Percentiles rank a stretch among this genome's conserved stretches.
These are phyloP conservation scores for Backusella psychrophila DNA, from an alignment of 192 early-diverging fungal species.

Conservation along the genomic window DNA sequence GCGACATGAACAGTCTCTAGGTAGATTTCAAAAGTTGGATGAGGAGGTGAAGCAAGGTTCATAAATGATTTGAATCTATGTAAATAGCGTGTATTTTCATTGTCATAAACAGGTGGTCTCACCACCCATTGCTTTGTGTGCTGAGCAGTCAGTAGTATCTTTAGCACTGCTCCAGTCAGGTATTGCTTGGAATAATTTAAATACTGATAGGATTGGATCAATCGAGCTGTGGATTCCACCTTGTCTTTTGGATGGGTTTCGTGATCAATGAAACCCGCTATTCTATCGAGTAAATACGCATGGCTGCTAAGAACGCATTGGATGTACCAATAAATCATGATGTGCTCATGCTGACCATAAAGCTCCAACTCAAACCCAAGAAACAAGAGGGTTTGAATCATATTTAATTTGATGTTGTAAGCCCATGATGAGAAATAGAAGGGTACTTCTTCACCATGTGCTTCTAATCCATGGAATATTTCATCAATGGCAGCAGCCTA, in stretches of 20 bases:
- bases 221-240: background rate
- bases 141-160: constrained; percentile 34
- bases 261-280: background rate
- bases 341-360: constrained; percentile 60
- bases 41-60: constrained; percentile 20
- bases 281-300: background rate
- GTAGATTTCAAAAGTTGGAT: background rate
- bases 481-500: constrained; percentile 24
- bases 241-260: background rate
- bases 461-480: constrained; percentile 15
- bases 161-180: constrained; percentile 25
- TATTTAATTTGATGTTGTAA: constrained; percentile 55
- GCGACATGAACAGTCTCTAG: background rate
- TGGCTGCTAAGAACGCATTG: constrained; percentile 11
- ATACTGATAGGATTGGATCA: background rate
- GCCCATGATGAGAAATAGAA: constrained; percentile 67
- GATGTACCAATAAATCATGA: constrained; percentile 58
- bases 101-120: constrained; percentile 38
- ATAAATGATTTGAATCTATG: constrained; percentile 51
- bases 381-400: constrained; percentile 52
- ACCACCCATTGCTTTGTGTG: constrained; percentile 29
- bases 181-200: constrained; percentile 23
- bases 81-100: constrained; percentile 40
- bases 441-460: constrained; percentile 15
- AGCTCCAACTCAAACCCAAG: constrained; percentile 70